These are phyloP conservation scores for Botrytis hyacinthi DNA, from an alignment of 2,329 filamentous ascomycete species.

Conservation along the genomic window DNA sequence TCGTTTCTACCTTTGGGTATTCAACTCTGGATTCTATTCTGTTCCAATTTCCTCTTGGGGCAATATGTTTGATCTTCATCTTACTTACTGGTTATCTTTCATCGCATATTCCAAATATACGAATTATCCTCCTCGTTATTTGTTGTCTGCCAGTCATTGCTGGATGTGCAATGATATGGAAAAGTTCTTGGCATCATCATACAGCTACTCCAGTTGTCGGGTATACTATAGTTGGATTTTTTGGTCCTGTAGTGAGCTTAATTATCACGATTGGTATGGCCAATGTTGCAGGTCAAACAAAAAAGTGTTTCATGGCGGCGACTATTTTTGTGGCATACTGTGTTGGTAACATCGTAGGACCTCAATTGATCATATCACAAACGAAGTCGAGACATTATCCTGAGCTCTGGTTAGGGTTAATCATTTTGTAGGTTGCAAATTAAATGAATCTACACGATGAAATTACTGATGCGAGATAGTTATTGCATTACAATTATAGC, in stretches of 20 bases:
- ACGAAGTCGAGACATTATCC: constrained; percentile 67
- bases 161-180: constrained; percentile 74
- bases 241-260: constrained; percentile 64
- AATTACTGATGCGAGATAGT: constrained; percentile 40
- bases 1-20: constrained; percentile 70
- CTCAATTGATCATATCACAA: constrained; percentile 67
- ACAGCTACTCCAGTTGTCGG: constrained; percentile 63
- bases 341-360: constrained; percentile 73
- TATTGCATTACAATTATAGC: constrained; percentile 67
- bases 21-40: constrained; percentile 63
- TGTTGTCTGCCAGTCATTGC: constrained; percentile 73
- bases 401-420: constrained; percentile 66
- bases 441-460: not conserved
- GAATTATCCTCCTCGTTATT: constrained; percentile 61
- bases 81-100: constrained; percentile 64
- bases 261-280: constrained; percentile 57
- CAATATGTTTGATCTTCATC: constrained; percentile 64
- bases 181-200: constrained; percentile 59
- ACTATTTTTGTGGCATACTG: constrained; percentile 75
- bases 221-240: constrained; percentile 2
- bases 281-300: constrained; percentile 74
- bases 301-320: constrained; percentile 74
- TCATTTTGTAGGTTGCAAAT: constrained; percentile 49
- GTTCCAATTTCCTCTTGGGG: constrained; percentile 73
- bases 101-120: constrained; percentile 58